Evolutionary conservation across 352 stramenopile genomes (phyloP), one percentile per base, ranked within the genome.

Genomic region (Phytophthora cryptogea): DNA sequence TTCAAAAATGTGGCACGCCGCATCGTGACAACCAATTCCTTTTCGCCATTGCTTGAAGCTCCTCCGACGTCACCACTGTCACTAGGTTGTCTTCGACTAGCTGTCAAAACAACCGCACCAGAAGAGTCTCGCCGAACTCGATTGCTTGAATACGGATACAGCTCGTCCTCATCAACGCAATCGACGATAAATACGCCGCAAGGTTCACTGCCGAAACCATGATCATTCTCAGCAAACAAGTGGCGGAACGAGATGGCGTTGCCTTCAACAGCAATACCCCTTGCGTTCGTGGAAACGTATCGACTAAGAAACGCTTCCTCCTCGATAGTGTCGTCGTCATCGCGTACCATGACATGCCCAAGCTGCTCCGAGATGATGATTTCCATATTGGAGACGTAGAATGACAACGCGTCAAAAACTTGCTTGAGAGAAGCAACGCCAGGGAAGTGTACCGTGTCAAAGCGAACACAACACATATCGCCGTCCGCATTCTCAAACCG

Each of bases 321-420:
- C 5, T 75, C 59, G 26, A 70, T 43, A 4, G 52, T 56, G 32
- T 74, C 67, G 37, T 79, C 68, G 45, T 74, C 63, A 5, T 81
- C 72, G 10, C 69, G 66, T 40, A 79, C 55, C 45, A 72, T 74
- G 17, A 76, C 50, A n/a, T 65, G 59, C 0, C 65, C 71, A 4
- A 78, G 35, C 5, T 63, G 48, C 45, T 83, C 70, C 1, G 68
- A 76, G 17, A 74, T 62, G 36, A 56, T 58, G 47, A 83, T 80
- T 44, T 83, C 70, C 46, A 78, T 74, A 39, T 80, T 78, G 27
- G 33, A 36, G 31, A 66, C 51, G 42, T 64, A 76, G 26, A 70
- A 76, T 20, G 54, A 45, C 8, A 70, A 44, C 9, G 57, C 61
- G 8, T 83, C 68, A 23, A 58, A 80, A 13, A 83, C 68, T 51